Percentiles rank a stretch among this genome's conserved stretches.
phyloP scores from a whole-genome alignment of 257 asterid species.

The Euphrasia confusa region DNA sequence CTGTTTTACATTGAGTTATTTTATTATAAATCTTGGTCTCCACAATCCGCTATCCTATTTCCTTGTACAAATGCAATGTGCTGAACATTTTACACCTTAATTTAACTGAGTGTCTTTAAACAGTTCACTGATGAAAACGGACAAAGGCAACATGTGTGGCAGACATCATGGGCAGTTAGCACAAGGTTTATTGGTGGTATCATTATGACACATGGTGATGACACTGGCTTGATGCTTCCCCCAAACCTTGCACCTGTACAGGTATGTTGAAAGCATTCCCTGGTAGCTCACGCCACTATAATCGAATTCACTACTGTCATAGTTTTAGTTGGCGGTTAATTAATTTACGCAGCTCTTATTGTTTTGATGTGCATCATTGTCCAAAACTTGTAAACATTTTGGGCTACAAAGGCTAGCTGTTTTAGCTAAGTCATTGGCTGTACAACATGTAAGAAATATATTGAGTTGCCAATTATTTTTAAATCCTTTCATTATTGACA shows the following conservation, averaged over 20 bases:
- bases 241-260: constrained; percentile 90
- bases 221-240: constrained; percentile 86
- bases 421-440: constrained; percentile 1
- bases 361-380: constrained; percentile 12
- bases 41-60: constrained; percentile 4
- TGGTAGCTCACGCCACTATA: constrained; percentile 11
- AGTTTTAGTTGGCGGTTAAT: constrained; percentile 16
- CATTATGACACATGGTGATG: constrained; percentile 98
- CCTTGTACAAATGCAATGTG: constrained; percentile 7
- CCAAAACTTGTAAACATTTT: constrained; percentile 10
- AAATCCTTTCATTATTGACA: constrained; percentile 4
- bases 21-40: constrained; percentile 1
- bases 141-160: constrained; percentile 92
- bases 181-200: constrained; percentile 95
- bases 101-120: constrained; percentile 18
- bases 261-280: constrained; percentile 40
- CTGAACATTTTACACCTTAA: constrained; percentile 11
- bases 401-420: constrained; percentile 6
- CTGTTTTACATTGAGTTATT: constrained; percentile 9
- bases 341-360: not conserved
- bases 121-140: constrained; percentile 97
- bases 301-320: constrained; percentile 8
- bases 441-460: not conserved
- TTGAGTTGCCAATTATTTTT: not conserved
- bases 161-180: constrained; percentile 99